phyloP scores from a whole-genome alignment of 805 yeast genomes.

The Cyberlindnera euphorbiiphila region DNA sequence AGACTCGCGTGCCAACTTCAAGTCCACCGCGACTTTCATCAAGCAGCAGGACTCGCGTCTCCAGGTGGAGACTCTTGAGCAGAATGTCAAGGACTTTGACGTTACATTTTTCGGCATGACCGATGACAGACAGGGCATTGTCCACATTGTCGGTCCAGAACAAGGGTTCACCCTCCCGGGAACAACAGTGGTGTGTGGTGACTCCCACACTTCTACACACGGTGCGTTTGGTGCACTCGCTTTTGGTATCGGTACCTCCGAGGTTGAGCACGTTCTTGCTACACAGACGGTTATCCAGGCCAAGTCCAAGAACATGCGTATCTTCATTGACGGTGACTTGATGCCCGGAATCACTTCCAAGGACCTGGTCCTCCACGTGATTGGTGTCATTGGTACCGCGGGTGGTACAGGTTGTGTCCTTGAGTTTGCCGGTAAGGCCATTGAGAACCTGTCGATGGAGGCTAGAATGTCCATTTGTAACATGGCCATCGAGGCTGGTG shows the following conservation, averaged over 20 bases:
- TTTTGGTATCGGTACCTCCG: slow-evolving; percentile 98
- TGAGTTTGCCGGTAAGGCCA: slow-evolving; percentile 96
- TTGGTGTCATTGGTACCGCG: slow-evolving; percentile 97
- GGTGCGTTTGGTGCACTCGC: slow-evolving; percentile 98
- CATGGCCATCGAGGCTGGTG: slow-evolving; percentile 99
- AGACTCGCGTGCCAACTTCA: slow-evolving; percentile 72
- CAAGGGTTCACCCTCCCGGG: slow-evolving; percentile 99
- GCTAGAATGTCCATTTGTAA: slow-evolving; percentile 99
- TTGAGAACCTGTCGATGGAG: slow-evolving; percentile 86
- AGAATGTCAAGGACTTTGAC: slow-evolving; percentile 85
- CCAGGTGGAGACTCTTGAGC: slow-evolving; percentile 89
- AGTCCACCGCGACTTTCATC: slow-evolving; percentile 73
- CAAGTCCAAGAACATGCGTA: slow-evolving; percentile 94
- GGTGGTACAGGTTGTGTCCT: slow-evolving; percentile 98
- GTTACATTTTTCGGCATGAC: slow-evolving; percentile 93
- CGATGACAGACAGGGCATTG: slow-evolving; percentile 95
- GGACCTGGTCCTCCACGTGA: slow-evolving; percentile 90
- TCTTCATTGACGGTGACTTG: slow-evolving; percentile 78
- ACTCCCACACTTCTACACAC: slow-evolving; percentile 97
- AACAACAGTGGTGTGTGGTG: slow-evolving; percentile 98
- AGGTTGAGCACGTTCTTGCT: slow-evolving; percentile 97
- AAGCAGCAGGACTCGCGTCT: slow-evolving; percentile 87
- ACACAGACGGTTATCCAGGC: slow-evolving; percentile 95
- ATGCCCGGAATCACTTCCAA: slow-evolving; percentile 91
- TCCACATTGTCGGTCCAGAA: slow-evolving; percentile 98